Evolutionary conservation across 441 rosid genomes (phyloP), one percentile per base, ranked within the genome.

Genomic region (Syzygium malaccense): DNA sequence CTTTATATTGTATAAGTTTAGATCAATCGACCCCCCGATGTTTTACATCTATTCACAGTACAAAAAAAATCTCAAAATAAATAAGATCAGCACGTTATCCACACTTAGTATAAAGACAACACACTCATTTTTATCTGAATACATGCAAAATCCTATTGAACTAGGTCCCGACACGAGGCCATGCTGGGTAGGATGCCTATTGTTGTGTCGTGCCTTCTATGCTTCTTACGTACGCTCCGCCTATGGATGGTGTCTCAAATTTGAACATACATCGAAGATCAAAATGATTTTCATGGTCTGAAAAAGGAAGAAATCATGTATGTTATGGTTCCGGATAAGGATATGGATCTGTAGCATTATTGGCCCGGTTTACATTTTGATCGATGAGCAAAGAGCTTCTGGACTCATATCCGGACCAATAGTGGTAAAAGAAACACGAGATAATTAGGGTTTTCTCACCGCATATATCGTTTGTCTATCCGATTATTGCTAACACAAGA

Each of bases 361-460:
- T 0, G 57, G 57, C 57, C 0, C 4, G 3, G 1, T 25, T 57
- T 57, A 25, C 0, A 57, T 57, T 25, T 57, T 10, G 14, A 58
- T 26, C 2, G 0, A 26, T 58, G 0, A 58, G 30, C 64, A 58
- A 58, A 58, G 64, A 26, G 7, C 12, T 0, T 58, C 0, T 26
- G 15, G 1, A 26, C 64, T 58, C 0, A 15, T 58, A 26, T 26
- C 3, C 3, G 0, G 30, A 58, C 6, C 64, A 26, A 23, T 56
- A 56, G 26, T 56, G 2, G 60, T 56, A 8, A 20, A 56, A 56
- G 58, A 56, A 56, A 56, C 26, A 56, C 0, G 0, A 56, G 30
- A 12, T 58, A 8, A 26, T 58, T 2, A 2, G 13, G 6, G n/a
- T 0, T 56, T 20, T 58, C 15, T 18, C 1, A 12, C 64, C 0